Base-by-base conservation (phyloP, 2,329 filamentous ascomycete genomes). In the Thielaviopsis musarum region DNA sequence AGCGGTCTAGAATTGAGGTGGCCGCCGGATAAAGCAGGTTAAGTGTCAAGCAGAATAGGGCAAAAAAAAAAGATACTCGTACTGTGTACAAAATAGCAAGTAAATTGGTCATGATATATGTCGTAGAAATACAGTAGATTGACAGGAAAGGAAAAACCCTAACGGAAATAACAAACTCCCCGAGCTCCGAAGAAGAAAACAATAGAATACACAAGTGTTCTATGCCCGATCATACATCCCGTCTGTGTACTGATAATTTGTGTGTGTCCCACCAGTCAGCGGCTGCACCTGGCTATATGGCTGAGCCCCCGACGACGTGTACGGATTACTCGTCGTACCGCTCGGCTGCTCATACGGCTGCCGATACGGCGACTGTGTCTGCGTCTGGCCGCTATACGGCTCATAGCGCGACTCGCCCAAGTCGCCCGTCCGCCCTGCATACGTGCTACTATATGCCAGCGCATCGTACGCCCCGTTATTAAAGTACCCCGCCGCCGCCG, bases 221-320 rank as follows among this genome's bases (percentile, higher is more conserved):
- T 55, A 69, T 5, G 56, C 45, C 7, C 66, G 66, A 5, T 69
- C 64, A 54, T 73, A 73, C 15, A 71, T 65, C 24, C 72, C 71
- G 56, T 74, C 72, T 3, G 66, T 66, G 57, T 74, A 73, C 10
- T 64, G 68, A 56, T 73, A 69, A 21, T 38, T 28, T 4, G 45
- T 5, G 58, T 2, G 30, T 10, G 30, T 5, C 10, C 45, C 24
- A 41, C 45, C 28, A 17, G 34, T 45, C 30, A 53, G 24, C 45
- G 19, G 63, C 17, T 64, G 52, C 5, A 19, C 34, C 21, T 54
- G 38, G 21, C 22, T 54, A 19, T 45, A 28, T 21, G 52, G n/a
- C 57, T 69, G 68, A 54, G 70, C 62, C 59, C 21, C 62, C 26
- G 51, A 52, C 61, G 53, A 56, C 64, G 59, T 66, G 65, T 53